A percentile compares a stretch with the other conserved stretches of the same genome.
Evolutionary conservation across 2,329 filamentous ascomycete species (phyloP).

Genomic region (Sphaerostilbella broomeana): DNA sequence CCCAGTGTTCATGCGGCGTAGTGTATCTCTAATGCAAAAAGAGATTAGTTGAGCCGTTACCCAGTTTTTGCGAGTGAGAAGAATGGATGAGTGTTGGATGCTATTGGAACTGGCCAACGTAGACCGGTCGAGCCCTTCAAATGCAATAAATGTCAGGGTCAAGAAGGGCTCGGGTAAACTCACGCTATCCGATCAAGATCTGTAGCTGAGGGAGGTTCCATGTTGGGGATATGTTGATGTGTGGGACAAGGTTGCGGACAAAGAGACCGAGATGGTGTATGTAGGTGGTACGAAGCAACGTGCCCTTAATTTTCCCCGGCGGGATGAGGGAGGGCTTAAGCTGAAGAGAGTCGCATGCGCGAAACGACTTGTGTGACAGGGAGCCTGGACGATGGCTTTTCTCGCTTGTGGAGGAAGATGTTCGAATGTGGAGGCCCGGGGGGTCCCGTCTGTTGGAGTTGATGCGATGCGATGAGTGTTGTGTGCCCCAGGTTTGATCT

Average conservation of each 20-base stretch:
- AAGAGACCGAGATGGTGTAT: slow-evolving; percentile 13
- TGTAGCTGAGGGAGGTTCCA: slow-evolving; percentile 13
- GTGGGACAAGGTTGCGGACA: slow-evolving; percentile 11
- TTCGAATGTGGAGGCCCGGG: no score
- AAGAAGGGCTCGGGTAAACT: slow-evolving; percentile 9
- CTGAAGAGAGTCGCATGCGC: slow-evolving; percentile 7
- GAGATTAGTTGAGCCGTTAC: no score
- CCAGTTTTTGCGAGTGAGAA: neutral
- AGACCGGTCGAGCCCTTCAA: slow-evolving; percentile 10
- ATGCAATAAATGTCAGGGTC: slow-evolving; percentile 1
- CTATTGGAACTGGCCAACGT: neutral
- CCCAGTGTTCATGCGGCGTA: slow-evolving; percentile 7
- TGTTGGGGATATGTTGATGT: slow-evolving; percentile 10
- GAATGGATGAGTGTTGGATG: no score
- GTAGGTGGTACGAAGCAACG: slow-evolving; percentile 4
- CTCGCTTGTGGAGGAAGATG: slow-evolving; percentile 10
- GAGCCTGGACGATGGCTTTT: neutral
- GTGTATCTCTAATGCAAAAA: slow-evolving; percentile 10
- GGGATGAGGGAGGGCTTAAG: slow-evolving; percentile 9
- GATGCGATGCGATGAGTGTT: no score
- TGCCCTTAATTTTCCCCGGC: slow-evolving; percentile 9
- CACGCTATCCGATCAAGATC: slow-evolving; percentile 15
- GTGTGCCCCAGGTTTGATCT: no score
- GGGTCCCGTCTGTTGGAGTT: no score
- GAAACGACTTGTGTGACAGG: slow-evolving; percentile 5